phyloP scores from a whole-genome alignment of 2,329 filamentous ascomycete species.

The Esteya vermicola region DNA sequence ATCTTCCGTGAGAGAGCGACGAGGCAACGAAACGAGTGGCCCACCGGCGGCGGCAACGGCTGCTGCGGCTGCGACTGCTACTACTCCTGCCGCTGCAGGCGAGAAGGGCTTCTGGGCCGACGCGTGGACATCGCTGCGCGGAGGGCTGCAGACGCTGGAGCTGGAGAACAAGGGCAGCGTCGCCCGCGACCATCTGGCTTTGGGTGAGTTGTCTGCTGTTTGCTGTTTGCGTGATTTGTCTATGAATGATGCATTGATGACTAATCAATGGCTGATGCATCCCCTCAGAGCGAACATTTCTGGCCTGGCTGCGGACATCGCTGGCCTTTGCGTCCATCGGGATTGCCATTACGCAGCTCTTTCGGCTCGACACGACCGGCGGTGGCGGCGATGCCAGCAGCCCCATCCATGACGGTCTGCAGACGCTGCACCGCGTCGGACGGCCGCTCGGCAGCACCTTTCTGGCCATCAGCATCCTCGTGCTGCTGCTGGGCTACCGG shows the following conservation, averaged over 20 bases:
- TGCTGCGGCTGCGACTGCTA: too few relatives aligned
- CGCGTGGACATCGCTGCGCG: conserved; percentile 34
- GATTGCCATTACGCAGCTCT: conserved; percentile 72
- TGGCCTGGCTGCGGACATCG: conserved; percentile 73
- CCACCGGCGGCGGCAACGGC: too few relatives aligned
- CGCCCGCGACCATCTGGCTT: conserved; percentile 65
- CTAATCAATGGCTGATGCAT: too few relatives aligned
- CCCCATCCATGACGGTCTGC: neutral
- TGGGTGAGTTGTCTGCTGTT: conserved; percentile 36
- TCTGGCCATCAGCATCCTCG: conserved; percentile 58
- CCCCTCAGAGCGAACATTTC: conserved; percentile 59
- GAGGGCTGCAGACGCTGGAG: conserved; percentile 48
- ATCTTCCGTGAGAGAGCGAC: too few relatives aligned
- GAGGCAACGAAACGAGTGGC: too few relatives aligned
- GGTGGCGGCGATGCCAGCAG: conserved; percentile 14
- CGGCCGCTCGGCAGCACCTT: conserved; percentile 67
- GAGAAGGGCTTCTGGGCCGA: too few relatives aligned
- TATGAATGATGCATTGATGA: neutral
- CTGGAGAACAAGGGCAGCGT: conserved; percentile 78
- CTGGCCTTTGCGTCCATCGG: conserved; percentile 72
- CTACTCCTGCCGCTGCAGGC: too few relatives aligned
- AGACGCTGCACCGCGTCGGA: conserved; percentile 47
- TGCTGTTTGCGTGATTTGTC: neutral
- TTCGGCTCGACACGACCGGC: conserved; percentile 59
- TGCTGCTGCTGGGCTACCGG: conserved; percentile 63